Base-by-base conservation (phyloP, 2,329 filamentous ascomycete species). In the Aspergillus sp. region DNA sequence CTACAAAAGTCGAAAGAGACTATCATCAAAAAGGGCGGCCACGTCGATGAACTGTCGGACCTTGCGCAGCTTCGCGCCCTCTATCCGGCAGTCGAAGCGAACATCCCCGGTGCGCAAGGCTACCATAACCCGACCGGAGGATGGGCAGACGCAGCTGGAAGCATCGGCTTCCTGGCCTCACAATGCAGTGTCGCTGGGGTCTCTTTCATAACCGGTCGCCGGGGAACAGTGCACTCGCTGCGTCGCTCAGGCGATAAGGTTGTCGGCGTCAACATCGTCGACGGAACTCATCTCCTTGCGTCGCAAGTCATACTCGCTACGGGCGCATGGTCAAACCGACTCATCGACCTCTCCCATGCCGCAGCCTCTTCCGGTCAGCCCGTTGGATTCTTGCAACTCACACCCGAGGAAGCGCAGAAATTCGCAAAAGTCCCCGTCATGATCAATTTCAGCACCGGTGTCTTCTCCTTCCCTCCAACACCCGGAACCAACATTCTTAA, bases 321-420 rank as follows among this genome's bases (percentile, higher is more conserved):
- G 0, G 93, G 93, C 8, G 92, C 93, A 3, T 97, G 93, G 93
- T 91, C 90, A 1, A 87, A 87, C 4, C 83, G 85, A 1, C 82
- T 96, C 17, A 77, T 96, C 54, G 88, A 96, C 73, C 80, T 96
- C 1, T 80, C 87, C 38, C 90, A 91, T 23, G 85, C 90, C 38
- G 88, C 87, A 31, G 85, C 88, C 60, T 90, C 92, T 0, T 94
- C 91, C 0, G 93, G 91, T 11, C 93, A 97, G 69, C 85, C 86
- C 0, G 74, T 97, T 11, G 89, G 84, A 9, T 96, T 95, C 77
- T 80, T 96, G 62, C 83, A 88, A 63, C 81, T 97, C 65, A 89
- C 86, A 0, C 76, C 84, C 1, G 83, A 84, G 4, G 93, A 97
- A 76, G 86, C 92, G 72, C 79, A 80, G 17, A 74, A 75, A 1